Base-by-base conservation (phyloP, 345 rosid species). In the Gossypium raimondii region DNA sequence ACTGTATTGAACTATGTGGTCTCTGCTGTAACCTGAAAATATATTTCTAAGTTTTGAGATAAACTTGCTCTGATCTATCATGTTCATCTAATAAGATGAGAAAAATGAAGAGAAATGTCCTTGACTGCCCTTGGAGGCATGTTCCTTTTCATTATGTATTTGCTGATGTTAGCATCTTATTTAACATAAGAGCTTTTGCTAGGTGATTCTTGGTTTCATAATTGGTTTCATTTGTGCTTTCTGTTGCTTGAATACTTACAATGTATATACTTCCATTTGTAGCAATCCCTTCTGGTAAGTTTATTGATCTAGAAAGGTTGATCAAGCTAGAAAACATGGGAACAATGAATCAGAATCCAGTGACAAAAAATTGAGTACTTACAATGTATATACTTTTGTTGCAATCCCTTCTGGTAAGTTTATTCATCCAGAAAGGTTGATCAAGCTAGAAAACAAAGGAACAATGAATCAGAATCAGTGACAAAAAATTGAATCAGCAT, bases 1-100 rank as follows among this genome's bases (percentile, higher is more conserved):
- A 63, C 66, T 80, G 74, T 72, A 79, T 87, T 89, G 93, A 89
- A 91, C 92, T 77, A 66, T 70, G 52, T 64, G 81, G 87, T 77
- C 73, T 75, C 77, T 68, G 57, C 11, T 44, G 72, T 71, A 61
- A 53, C 8, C 50, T 62, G 41, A 57, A 55, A 20, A 52, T n/a
- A 34, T n/a, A 17, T 25, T 68, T 10, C 60, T 24, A 69, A 27
- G 58, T 24, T 67, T 47, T 67, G 20, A 67, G 8, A 47, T 48
- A 8, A 3, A 6, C 38, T 48, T 22, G 17, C 13, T 24, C 18
- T 48, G 20, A 24, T 67, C 13, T 50, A 16, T 20, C 20, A 68
- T 43, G 20, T 24, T 65, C 51, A 18, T 43, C 51, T 43, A 11
- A 4, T 43, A 29, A 34, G 47, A 45, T 34, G 41, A 34, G 41